A percentile compares a stretch with the other conserved stretches of the same genome.
Conservation (phyloP, 2,329 filamentous ascomycete genomes). For the Clonostachys solani region DNA sequence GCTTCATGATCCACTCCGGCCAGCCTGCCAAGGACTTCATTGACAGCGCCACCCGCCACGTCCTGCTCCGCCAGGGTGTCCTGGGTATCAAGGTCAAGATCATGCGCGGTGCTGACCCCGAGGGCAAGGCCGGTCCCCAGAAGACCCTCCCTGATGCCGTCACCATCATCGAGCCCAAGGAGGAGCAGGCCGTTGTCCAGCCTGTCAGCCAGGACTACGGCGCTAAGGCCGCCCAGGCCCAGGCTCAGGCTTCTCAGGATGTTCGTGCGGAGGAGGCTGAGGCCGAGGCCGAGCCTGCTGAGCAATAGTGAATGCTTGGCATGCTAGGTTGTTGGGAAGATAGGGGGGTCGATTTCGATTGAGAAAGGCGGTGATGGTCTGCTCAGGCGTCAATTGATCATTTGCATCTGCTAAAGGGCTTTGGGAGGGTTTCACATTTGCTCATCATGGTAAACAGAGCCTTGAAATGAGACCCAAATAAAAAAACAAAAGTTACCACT, state of each 20-base stretch:
- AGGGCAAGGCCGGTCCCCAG: conserved; percentile 97
- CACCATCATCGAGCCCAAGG: conserved; percentile 99
- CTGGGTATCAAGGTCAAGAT: conserved; percentile 99
- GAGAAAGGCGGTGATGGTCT: conserved; percentile 22
- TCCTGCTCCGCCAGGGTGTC: conserved; percentile 99
- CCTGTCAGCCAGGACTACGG: conserved; percentile 98
- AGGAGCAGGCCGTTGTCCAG: conserved; percentile 92
- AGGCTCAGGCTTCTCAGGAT: conserved; percentile 61
- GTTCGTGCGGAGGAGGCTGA: conserved; percentile 56
- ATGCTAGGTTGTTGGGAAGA: conserved; percentile 5
- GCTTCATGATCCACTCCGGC: conserved; percentile 99
- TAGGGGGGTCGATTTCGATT: conserved; percentile 11
- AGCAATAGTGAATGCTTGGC: conserved; percentile 27
- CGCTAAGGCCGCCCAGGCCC: conserved; percentile 71
- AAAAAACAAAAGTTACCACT: not conserved
- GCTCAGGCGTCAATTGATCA: conserved; percentile 35
- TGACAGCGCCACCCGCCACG: conserved; percentile 96
- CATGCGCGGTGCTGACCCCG: conserved; percentile 98
- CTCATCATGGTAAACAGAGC: conserved; percentile 30
- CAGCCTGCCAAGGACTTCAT: conserved; percentile 99
- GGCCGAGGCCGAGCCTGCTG: conserved; percentile 47
- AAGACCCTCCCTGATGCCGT: conserved; percentile 98
- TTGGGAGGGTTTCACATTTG: conserved; percentile 27
- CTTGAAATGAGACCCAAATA: conserved; percentile 28
- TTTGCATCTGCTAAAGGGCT: conserved; percentile 33